Evolutionary conservation across 1,139 yeast species (phyloP), one percentile per base, ranked within the genome.

Genomic region (Yamadazyma pseudoaaseri): DNA sequence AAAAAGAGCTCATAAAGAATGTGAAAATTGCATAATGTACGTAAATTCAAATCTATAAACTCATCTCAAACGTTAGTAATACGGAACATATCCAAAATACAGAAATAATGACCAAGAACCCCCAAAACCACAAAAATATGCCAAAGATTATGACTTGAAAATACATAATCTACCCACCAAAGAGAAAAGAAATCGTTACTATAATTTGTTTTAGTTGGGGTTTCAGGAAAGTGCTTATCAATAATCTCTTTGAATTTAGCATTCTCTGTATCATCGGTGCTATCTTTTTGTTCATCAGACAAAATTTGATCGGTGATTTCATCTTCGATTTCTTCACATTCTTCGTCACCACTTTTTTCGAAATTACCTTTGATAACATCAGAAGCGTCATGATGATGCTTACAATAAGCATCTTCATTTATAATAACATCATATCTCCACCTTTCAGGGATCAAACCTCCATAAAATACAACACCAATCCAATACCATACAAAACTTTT

Each of bases 101-200:
- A 89, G 36, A 67, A 65, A 57, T 90, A 92, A 58, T 90, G 97
- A 24, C 94, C 95, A 38, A 86, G 62, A 16, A 89, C 79, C 2
- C 98, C 98, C 24, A 85, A 72, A 24, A 92, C 76, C 27, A 92
- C 98, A 54, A 86, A 86, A 12, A 87, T 58, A 60, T 92, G 98
- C 98, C 98, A 92, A 22, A 92, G 65, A 51, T 87, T 89, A 59
- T 92, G 98, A 32, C 96, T 86, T 23, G 79, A 73, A 40, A 81
- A 69, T 18, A 73, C 58, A 55, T 83, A 84, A 49, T 84, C 94
- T 7, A 81, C 82, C 92, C 96, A 89, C 94, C 83, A 92, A 51
- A 80, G 70, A 20, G 86, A 83, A 49, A 67, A 62, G 58, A 80
- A 80, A 45, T 62, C 78, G 22, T 58, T 54, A 27, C 58, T 57